Percentiles rank a stretch among this genome's conserved stretches.
phyloP scores from a whole-genome alignment of 805 yeast species.

The Starmerella riodocensis region DNA sequence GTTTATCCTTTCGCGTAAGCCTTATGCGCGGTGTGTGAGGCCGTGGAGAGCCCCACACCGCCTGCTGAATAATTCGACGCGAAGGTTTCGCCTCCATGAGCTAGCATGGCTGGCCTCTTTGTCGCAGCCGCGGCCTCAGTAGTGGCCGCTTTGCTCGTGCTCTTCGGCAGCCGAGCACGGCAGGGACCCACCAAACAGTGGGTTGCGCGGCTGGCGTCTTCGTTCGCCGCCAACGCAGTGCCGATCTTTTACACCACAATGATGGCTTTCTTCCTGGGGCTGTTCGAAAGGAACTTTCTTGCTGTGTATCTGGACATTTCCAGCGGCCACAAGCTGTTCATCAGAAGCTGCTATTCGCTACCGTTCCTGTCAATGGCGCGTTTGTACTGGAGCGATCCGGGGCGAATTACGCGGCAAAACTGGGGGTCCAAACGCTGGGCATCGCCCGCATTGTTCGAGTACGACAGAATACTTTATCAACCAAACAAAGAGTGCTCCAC shows the following conservation, averaged over 20 bases:
- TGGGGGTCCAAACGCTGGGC: conserved; percentile 19
- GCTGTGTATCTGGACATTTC: conserved; percentile 3
- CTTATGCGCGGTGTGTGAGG: too few relatives aligned
- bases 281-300: conserved; percentile 14
- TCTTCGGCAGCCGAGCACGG: conserved; percentile 2
- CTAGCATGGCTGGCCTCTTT: background rate
- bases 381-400: conserved; percentile 30
- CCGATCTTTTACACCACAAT: conserved; percentile 17
- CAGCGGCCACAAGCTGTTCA: conserved; percentile 11
- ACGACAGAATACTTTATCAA: conserved; percentile 44
- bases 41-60: too few relatives aligned
- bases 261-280: conserved; percentile 15
- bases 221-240: conserved; percentile 15
- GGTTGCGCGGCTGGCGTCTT: conserved; percentile 9
- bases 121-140: background rate
- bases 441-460: conserved; percentile 24
- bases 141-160: conserved; percentile 3
- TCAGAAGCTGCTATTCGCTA: conserved; percentile 14
- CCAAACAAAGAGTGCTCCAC: conserved; percentile 36
- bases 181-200: background rate
- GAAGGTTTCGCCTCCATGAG: too few relatives aligned
- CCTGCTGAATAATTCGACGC: too few relatives aligned
- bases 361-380: conserved; percentile 20
- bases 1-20: too few relatives aligned
- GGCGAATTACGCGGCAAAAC: conserved; percentile 20